These are phyloP conservation scores for Punica granatum DNA, from an alignment of 345 rosid species.

Conservation along the genomic window DNA sequence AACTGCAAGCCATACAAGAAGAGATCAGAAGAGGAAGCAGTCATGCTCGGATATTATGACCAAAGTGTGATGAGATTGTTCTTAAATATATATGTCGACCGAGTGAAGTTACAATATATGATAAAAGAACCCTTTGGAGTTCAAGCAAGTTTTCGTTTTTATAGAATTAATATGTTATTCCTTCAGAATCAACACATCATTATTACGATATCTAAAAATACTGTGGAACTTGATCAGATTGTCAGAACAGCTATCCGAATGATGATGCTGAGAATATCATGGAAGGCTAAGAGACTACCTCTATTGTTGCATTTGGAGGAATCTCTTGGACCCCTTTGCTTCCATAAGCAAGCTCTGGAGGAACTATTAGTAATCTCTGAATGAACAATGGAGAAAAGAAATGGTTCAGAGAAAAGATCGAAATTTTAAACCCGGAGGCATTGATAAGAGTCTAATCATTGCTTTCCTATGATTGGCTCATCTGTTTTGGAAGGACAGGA, in stretches of 20 bases:
- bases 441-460: background rate
- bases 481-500: background rate
- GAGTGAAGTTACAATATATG: background rate
- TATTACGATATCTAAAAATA: too few relatives aligned
- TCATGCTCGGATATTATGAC: background rate
- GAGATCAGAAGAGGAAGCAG: background rate
- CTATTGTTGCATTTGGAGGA: slow-evolving; percentile 95
- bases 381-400: background rate
- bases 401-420: background rate
- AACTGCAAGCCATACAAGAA: slow-evolving; percentile 31
- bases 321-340: slow-evolving; percentile 95
- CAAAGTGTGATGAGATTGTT: background rate
- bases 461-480: background rate
- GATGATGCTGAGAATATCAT: background rate
- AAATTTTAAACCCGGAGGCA: background rate
- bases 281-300: slow-evolving; percentile 32
- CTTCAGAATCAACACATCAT: background rate
- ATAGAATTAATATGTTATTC: background rate
- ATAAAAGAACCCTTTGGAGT: background rate
- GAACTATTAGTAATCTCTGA: slow-evolving; percentile 78
- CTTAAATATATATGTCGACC: background rate
- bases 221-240: background rate
- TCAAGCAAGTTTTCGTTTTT: background rate
- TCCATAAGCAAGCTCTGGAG: slow-evolving; percentile 92
- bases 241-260: background rate